Conservation (phyloP, 2,329 filamentous ascomycete genomes). For the Colletotrichum lupini region DNA sequence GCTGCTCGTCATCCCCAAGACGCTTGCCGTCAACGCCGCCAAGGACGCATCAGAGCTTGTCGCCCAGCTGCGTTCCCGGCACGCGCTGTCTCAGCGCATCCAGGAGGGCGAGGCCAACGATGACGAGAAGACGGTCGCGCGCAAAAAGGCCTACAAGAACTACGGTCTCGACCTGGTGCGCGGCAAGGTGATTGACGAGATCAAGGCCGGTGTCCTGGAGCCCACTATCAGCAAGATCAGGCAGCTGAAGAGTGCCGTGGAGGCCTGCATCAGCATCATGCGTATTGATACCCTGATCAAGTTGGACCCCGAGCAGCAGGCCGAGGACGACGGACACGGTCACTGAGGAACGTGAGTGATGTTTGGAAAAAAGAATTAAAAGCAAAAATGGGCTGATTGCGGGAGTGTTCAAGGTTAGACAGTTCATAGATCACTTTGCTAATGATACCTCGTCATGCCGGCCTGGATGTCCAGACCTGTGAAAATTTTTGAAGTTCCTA, state of each 20-base stretch:
- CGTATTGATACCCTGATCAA: constrained; percentile 99
- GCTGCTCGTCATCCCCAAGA: constrained; percentile 95
- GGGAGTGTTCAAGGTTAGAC: constrained; percentile 34
- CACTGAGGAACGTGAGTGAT: constrained; percentile 65
- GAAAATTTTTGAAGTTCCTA: background rate
- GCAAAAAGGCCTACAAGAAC: constrained; percentile 98
- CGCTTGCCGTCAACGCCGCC: constrained; percentile 94
- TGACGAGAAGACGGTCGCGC: constrained; percentile 88
- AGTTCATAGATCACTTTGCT: constrained; percentile 37
- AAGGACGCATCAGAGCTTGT: constrained; percentile 97
- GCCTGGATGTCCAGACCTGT: constrained; percentile 12
- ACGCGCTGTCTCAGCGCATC: constrained; percentile 93
- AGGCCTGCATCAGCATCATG: constrained; percentile 99
- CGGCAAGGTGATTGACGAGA: constrained; percentile 90
- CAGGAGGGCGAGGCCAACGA: constrained; percentile 85
- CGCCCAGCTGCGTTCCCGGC: constrained; percentile 92
- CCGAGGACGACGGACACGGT: constrained; percentile 86
- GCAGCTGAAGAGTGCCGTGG: constrained; percentile 97
- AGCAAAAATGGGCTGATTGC: constrained; percentile 26
- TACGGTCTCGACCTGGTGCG: constrained; percentile 92
- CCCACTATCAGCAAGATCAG: constrained; percentile 98
- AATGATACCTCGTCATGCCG: constrained; percentile 38
- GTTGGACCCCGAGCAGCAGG: constrained; percentile 88
- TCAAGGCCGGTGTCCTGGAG: constrained; percentile 96
- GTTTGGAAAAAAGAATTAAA: constrained; percentile 6